These are phyloP conservation scores for Corynascus novoguineensis DNA, from an alignment of 495 filamentous ascomycete genomes.

Conservation along the genomic window DNA sequence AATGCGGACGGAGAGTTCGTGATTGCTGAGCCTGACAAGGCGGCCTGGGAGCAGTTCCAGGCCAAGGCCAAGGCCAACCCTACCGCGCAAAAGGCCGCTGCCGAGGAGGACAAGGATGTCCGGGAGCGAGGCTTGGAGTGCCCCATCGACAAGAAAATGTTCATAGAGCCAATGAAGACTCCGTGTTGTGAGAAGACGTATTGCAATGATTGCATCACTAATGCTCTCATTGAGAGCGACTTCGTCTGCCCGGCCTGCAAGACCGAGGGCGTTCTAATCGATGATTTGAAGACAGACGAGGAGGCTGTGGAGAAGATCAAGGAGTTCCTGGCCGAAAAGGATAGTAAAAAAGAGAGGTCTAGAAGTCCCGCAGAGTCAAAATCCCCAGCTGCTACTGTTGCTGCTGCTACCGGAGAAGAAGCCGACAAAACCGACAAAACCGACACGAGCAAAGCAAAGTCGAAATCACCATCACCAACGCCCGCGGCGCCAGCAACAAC, in stretches of 20 bases:
- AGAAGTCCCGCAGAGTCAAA: conserved; percentile 31
- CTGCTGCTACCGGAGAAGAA: conserved; percentile 19
- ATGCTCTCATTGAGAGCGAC: conserved; percentile 95
- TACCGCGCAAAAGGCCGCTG: conserved; percentile 65
- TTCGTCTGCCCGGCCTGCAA: conserved; percentile 89
- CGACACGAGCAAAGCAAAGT: conserved; percentile 27
- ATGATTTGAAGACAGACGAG: conserved; percentile 78
- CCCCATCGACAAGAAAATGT: conserved; percentile 91
- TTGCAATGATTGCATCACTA: conserved; percentile 98
- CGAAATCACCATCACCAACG: conserved; percentile 36
- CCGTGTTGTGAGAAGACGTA: conserved; percentile 96
- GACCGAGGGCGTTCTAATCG: conserved; percentile 83
- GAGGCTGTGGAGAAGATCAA: conserved; percentile 72
- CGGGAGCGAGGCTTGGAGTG: conserved; percentile 86
- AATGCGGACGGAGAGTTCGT: conserved; percentile 97
- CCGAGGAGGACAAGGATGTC: conserved; percentile 65
- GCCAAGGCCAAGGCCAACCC: conserved; percentile 81
- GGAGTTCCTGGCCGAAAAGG: conserved; percentile 67
- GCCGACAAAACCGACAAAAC: conserved; percentile 20
- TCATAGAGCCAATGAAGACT: conserved; percentile 95
- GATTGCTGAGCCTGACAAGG: conserved; percentile 87
- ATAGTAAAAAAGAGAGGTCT: conserved; percentile 45
- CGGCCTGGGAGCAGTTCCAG: conserved; percentile 93
- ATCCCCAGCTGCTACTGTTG: conserved; percentile 24
- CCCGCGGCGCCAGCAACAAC: conserved; percentile 15